phyloP scores from a whole-genome alignment of 306 rosid species.

The Vigna unguiculata region DNA sequence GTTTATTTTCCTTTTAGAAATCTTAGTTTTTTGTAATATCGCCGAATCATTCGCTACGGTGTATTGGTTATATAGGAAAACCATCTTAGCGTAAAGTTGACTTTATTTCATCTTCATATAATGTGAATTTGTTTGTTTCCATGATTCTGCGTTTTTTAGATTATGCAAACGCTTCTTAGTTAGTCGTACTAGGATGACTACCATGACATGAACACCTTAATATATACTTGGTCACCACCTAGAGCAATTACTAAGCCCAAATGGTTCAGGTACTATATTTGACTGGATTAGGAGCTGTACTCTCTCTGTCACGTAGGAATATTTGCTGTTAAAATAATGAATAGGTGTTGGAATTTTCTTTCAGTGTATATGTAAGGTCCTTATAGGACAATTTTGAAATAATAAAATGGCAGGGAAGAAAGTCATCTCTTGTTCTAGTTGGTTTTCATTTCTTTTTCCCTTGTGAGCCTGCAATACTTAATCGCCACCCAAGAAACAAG shows the following conservation, averaged over 20 bases:
- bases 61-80: neutral
- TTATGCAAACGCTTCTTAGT: neutral
- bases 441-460: no score
- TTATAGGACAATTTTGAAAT: no score
- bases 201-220: neutral
- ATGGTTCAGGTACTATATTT: no score
- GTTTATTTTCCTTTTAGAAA: neutral
- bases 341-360: no score
- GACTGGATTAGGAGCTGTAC: no score
- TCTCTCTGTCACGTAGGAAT: no score
- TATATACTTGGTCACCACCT: neutral
- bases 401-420: no score
- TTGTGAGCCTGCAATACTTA: no score
- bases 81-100: neutral
- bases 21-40: constrained; percentile 4
- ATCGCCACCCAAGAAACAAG: neutral
- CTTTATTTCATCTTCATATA: neutral
- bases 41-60: neutral
- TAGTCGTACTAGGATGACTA: constrained; percentile 8
- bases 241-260: no score
- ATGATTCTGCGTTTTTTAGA: neutral
- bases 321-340: no score
- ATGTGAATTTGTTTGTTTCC: constrained; percentile 6
- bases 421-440: no score
- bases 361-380: no score